Evolutionary conservation across 2,329 filamentous ascomycete species (phyloP), one percentile per base, ranked within the genome.

Genomic region (Fusarium odoratissimum): DNA sequence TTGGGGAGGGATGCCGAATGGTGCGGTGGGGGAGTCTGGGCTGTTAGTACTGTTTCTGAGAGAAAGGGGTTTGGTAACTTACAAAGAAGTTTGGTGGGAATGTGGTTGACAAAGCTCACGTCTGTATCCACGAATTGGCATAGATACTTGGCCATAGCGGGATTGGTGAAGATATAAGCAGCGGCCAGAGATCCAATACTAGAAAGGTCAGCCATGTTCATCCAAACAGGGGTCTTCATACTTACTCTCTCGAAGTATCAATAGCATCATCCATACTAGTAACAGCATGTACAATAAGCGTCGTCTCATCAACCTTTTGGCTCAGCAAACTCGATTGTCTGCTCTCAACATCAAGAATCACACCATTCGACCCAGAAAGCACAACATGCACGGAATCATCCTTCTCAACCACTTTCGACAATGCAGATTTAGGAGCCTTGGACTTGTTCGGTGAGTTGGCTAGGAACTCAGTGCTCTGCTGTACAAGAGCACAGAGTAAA

Each of bases 261-360:
- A 73, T 73, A 1, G 70, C 71, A 21, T 73, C 70, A 1, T 73
- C 71, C 71, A 73, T 73, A 9, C 71, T 73, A 0, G 66, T 73
- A 9, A 73, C 71, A 4, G 70, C 56, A 33, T 73, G 71, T 5
- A 73, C 45, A 14, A 71, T 38, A 5, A 73, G 49, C 9, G 52
- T 71, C 0, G 52, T 45, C 19, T 73, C 70, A 14, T 54, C 33
- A 3, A 73, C 61, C 19, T 73, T 73, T 9, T 54, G 57, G 2
- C 45, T 37, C 1, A 73, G 8, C 3, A 73, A n/a, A 25, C 5
- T 9, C 12, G 70, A 73, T 4, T 61, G 42, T 2, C 66, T 61
- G 11, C 58, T 64, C 5, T 70, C 49, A 8, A 72, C 56, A 6
- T 72, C 70, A 3, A 72, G 11, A 6, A 72, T 72, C 3, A 66